Conservation (phyloP, 2,329 filamentous ascomycete species). For the Ceratocystis eucalypticola region DNA sequence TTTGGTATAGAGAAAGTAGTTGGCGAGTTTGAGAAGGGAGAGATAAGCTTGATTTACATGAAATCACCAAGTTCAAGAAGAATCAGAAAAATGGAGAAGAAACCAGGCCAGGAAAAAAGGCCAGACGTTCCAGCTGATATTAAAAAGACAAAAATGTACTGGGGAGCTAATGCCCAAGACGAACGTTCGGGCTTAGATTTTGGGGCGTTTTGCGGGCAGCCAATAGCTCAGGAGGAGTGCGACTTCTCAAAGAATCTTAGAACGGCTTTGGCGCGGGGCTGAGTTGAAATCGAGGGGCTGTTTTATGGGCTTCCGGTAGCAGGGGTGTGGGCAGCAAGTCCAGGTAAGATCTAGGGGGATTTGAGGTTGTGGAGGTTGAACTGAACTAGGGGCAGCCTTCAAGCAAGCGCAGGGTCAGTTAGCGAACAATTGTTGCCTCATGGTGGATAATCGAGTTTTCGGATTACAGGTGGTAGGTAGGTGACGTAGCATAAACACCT, state of each 20-base stretch:
- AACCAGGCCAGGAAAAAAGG: neutral
- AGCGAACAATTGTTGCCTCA: neutral
- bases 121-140: conserved; percentile 7
- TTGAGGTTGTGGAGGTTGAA: neutral
- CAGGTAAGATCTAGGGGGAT: conserved; percentile 2
- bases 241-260: neutral
- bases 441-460: neutral
- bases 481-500: conserved; percentile 5
- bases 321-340: conserved; percentile 3
- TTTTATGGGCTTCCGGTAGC: conserved; percentile 13
- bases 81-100: conserved; percentile 5
- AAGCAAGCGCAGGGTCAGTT: conserved; percentile 6
- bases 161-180: conserved; percentile 13
- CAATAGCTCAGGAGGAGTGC: conserved; percentile 7
- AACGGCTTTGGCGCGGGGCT: conserved; percentile 19
- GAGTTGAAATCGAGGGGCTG: conserved; percentile 19
- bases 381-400: conserved; percentile 1
- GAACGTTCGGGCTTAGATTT: conserved; percentile 4
- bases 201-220: conserved; percentile 3
- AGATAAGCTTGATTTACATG: neutral
- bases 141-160: conserved; percentile 15
- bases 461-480: neutral
- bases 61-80: neutral
- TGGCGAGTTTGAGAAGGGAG: neutral
- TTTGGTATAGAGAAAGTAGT: conserved; percentile 5